Conservation (phyloP, 1,284 basidiomycete genomes). For the Apiotrichum laibachii region DNA sequence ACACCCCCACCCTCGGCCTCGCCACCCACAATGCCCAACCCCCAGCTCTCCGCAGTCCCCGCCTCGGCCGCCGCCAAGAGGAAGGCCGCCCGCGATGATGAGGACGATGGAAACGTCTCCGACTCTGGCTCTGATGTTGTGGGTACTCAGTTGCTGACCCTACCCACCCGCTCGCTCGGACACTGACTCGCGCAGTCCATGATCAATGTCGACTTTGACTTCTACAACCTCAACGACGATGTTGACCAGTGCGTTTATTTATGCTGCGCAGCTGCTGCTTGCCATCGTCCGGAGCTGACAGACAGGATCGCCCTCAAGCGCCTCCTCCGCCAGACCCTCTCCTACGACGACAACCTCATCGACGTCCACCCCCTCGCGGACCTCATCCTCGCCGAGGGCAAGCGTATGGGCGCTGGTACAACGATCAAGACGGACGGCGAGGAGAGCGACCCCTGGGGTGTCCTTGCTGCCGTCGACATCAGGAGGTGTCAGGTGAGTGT, state of each 20-base stretch:
- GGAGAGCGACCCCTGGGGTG: constrained; percentile 81
- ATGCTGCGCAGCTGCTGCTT: background rate
- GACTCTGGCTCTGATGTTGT: constrained; percentile 46
- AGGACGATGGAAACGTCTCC: constrained; percentile 38
- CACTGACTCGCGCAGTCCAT: constrained; percentile 53
- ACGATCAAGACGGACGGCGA: constrained; percentile 88
- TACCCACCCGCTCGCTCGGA: background rate
- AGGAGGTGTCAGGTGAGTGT: constrained; percentile 65
- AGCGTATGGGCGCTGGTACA: constrained; percentile 61
- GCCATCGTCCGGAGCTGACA: background rate
- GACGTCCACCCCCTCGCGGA: constrained; percentile 71
- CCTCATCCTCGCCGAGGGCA: constrained; percentile 62
- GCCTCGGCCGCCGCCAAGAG: constrained; percentile 24
- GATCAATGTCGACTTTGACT: constrained; percentile 86
- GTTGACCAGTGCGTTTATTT: constrained; percentile 63
- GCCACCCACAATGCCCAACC: constrained; percentile 18
- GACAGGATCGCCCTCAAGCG: constrained; percentile 71
- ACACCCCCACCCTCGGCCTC: background rate
- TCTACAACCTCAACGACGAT: constrained; percentile 76
- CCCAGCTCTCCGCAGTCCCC: constrained; percentile 22
- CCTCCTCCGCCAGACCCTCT: constrained; percentile 74
- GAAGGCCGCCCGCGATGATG: constrained; percentile 28
- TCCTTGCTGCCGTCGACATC: constrained; percentile 78
- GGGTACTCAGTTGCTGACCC: constrained; percentile 9
- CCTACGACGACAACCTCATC: constrained; percentile 71